Conservation (phyloP, 352 stramenopile genomes). For the Detonula confervacea region DNA sequence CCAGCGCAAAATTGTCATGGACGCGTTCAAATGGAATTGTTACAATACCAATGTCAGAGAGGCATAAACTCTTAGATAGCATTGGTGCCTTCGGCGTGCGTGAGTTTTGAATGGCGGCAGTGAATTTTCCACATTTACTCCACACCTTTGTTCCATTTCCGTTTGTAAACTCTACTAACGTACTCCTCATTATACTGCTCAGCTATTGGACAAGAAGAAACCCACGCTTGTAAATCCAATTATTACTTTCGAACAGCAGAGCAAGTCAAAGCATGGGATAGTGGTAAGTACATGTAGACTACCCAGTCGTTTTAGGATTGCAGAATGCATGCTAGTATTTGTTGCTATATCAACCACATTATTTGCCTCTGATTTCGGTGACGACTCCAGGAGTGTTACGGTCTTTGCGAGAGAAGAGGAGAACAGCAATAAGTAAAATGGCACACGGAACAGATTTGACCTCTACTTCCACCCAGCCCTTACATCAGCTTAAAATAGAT, state of each 20-base stretch:
- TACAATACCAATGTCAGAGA: slow-evolving; percentile 5
- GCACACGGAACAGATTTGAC: background rate
- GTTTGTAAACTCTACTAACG: too few species aligned
- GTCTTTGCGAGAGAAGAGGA: background rate
- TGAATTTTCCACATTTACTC: too few species aligned
- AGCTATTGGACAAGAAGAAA: slow-evolving; percentile 12
- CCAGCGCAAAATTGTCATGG: background rate
- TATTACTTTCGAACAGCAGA: slow-evolving; percentile 20
- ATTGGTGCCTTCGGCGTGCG: slow-evolving; percentile 3
- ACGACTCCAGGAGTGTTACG: too few species aligned
- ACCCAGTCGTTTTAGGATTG: too few species aligned
- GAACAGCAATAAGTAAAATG: background rate
- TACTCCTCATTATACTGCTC: too few species aligned
- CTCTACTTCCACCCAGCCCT: background rate
- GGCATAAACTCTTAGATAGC: slow-evolving; percentile 7
- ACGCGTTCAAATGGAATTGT: background rate
- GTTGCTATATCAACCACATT: too few species aligned
- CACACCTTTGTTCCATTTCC: too few species aligned
- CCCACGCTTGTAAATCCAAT: slow-evolving; percentile 10
- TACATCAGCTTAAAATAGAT: slow-evolving; percentile 1
- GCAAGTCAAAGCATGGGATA: slow-evolving; percentile 10
- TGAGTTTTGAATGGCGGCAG: too few species aligned
- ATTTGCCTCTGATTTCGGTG: too few species aligned
- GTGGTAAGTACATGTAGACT: too few species aligned
- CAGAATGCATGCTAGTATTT: too few species aligned